Evolutionary conservation across 345 rosid species (phyloP).

Genomic region (Lepidium africanum): DNA sequence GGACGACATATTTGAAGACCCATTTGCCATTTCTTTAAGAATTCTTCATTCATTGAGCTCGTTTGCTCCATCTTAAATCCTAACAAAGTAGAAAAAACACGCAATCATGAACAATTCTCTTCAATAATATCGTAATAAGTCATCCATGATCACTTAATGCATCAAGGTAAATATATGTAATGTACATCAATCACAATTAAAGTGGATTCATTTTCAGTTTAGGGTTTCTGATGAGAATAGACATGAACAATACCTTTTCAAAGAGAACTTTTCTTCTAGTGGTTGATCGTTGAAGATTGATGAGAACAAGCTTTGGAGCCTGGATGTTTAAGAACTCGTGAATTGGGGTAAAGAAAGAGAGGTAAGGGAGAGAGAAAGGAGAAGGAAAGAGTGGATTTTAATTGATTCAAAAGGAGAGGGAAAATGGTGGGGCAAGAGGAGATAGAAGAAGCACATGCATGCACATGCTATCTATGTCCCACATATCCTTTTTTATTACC

Average conservation of each 20-base stretch:
- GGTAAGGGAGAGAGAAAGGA: conserved; percentile 15
- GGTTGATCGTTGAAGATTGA: conserved; percentile 1
- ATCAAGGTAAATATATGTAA: neutral
- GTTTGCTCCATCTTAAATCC: conserved; percentile 42
- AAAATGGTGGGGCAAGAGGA: conserved; percentile 24
- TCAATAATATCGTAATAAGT: neutral
- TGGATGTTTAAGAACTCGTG: conserved; percentile 14
- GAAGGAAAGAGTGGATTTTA: conserved; percentile 17
- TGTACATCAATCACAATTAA: neutral
- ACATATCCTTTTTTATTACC: conserved; percentile 3
- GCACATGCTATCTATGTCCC: conserved; percentile 31
- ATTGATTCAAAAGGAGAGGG: conserved; percentile 19
- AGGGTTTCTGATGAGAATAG: conserved; percentile 12
- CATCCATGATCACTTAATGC: neutral
- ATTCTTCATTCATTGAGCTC: conserved; percentile 45
- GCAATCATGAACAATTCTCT: neutral
- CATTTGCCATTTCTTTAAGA: conserved; percentile 72
- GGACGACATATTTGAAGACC: conserved; percentile 44
- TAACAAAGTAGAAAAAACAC: neutral
- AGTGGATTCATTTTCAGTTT: neutral
- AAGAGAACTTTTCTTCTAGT: neutral
- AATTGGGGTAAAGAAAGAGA: neutral
- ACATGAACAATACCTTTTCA: conserved; percentile 23
- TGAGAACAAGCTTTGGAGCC: conserved; percentile 1
- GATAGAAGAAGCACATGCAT: conserved; percentile 30